Evolutionary conservation across 1,284 basidiomycete species (phyloP), one percentile per base, ranked within the genome.

Genomic region (Thecaphora frezii): DNA sequence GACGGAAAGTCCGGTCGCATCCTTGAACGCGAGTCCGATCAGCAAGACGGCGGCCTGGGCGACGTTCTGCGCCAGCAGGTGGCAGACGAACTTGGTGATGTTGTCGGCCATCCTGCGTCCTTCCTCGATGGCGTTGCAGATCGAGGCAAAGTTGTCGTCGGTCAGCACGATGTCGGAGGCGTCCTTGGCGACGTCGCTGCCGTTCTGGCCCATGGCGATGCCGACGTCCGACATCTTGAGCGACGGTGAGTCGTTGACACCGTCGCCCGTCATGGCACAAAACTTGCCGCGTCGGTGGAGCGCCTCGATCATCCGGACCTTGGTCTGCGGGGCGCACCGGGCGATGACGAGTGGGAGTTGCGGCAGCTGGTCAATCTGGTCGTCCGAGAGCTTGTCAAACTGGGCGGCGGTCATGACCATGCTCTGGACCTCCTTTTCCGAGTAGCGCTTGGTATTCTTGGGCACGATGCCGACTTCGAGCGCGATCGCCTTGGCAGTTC

Each of bases 121-220:
- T 72, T 88, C 86, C 56, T 83, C 81, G 64, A 89, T 84, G 12
- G 87, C 87, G 52, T 84, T 83, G 21, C 84, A 84, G 67, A 88
- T 88, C 22, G 85, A 86, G 39, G 86, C 85, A 74, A 89, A 89
- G 80, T 89, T 88, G 80, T 89, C 86, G 72, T 88, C 86, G 28
- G 85, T 84, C 47, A 88, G 80, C 0, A 88, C 86, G 45, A 88
- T 81, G 73, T 87, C 86, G 18, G 85, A 82, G 7, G 82, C 82
- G 54, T 82, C 82, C 73, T 83, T 83, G 40, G 71, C 73, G 3
- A 78, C 71, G 33, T 77, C 70, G 39, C 66, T 68, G 2, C 72
- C 70, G 40, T 69, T 72, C 58, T 67, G 63, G 30, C 76, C 76
- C 76, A 78, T 78, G 24, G 74, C 76, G 38, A 78, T 76, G 25